phyloP scores from a whole-genome alignment of 225 moss, liverwort and hornwort species.

The Bryoerythrophyllum caledonicum region DNA sequence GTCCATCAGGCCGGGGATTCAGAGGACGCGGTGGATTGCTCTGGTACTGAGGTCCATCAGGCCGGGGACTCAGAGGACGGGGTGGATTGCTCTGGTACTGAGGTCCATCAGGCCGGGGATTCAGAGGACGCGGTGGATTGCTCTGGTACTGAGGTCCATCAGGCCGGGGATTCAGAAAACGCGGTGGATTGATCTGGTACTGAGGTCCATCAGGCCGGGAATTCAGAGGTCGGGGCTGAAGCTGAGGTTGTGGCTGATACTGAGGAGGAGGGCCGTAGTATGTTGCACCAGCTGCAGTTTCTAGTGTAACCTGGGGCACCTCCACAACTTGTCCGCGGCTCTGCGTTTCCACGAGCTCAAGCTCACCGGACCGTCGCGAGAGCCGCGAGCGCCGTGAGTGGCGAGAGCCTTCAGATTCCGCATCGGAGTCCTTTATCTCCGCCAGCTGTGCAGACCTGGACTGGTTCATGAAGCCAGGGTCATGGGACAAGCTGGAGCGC shows the following conservation, averaged over 20 bases:
- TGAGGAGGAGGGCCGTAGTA: not conserved
- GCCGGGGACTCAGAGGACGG: not conserved
- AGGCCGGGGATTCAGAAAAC: not conserved
- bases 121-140: constrained; percentile 12
- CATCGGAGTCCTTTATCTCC: constrained; percentile 23
- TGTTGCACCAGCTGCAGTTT: not conserved
- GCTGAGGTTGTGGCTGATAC: not conserved
- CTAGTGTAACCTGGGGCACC: not conserved
- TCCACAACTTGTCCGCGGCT: constrained; percentile 2
- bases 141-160: not conserved
- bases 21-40: not conserved
- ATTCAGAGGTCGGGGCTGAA: not conserved
- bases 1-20: not conserved
- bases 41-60: not conserved
- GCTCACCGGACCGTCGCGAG: constrained; percentile 16
- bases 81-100: not conserved
- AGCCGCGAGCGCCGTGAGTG: constrained; percentile 22
- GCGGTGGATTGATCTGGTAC: not conserved
- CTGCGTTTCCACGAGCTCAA: not conserved
- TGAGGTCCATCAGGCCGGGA: not conserved
- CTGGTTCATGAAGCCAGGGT: constrained; percentile 8
- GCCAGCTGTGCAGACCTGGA: not conserved
- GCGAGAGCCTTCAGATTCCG: constrained; percentile 27
- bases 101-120: not conserved
- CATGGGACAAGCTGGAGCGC: constrained; percentile 35